A percentile compares a stretch with the other conserved stretches of the same genome.
phyloP scores from a whole-genome alignment of 1,284 basidiomycete genomes.

The Apiotrichum laibachii region DNA sequence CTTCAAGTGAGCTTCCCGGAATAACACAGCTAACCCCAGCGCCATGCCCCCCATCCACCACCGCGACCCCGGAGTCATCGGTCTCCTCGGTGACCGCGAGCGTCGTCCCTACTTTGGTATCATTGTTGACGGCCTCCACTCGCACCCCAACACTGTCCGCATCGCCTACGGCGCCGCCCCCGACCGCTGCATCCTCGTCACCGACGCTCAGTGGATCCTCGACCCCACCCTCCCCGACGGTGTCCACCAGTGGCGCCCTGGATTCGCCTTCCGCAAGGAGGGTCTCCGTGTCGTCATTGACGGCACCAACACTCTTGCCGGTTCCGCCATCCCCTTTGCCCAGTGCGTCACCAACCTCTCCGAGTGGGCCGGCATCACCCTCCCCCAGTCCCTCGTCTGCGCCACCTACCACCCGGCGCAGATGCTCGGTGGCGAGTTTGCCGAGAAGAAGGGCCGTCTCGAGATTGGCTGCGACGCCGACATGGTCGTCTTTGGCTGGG shows the following conservation, averaged over 20 bases:
- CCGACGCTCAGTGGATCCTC: slow-evolving; percentile 83
- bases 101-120: slow-evolving; percentile 78
- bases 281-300: slow-evolving; percentile 77
- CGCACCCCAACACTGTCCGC: slow-evolving; percentile 82
- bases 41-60: slow-evolving; percentile 45
- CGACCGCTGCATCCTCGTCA: slow-evolving; percentile 80
- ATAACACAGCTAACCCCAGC: slow-evolving; percentile 14
- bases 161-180: slow-evolving; percentile 78
- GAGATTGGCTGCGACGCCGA: slow-evolving; percentile 78
- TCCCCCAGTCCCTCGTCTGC: slow-evolving; percentile 78
- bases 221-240: slow-evolving; percentile 81
- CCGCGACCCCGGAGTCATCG: slow-evolving; percentile 63
- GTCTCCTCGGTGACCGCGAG: slow-evolving; percentile 76
- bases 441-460: slow-evolving; percentile 72
- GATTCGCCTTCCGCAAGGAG: slow-evolving; percentile 72
- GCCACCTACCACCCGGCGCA: slow-evolving; percentile 78
- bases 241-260: slow-evolving; percentile 72
- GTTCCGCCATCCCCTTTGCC: slow-evolving; percentile 70
- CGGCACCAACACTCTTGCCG: slow-evolving; percentile 80
- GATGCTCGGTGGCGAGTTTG: slow-evolving; percentile 66
- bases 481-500: slow-evolving; percentile 67
- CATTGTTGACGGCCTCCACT: slow-evolving; percentile 87
- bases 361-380: slow-evolving; percentile 72
- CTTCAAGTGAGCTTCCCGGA: slow-evolving; percentile 64
- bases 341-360: slow-evolving; percentile 81